phyloP scores from a whole-genome alignment of 306 rosid species.

The Benincasa hispida region DNA sequence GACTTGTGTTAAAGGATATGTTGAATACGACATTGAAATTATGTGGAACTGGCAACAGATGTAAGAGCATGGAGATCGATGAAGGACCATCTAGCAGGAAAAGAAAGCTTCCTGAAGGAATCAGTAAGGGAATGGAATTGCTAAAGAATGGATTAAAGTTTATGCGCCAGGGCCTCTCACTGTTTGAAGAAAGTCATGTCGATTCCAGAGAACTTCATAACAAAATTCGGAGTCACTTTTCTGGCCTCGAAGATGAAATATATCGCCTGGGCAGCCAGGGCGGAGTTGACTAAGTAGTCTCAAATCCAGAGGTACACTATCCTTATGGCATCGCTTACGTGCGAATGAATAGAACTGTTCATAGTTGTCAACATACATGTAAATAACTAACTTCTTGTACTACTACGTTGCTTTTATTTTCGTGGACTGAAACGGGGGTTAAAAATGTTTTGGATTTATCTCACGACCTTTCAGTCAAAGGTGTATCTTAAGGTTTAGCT shows the following conservation, averaged over 20 bases:
- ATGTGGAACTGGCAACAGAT: conserved; percentile 16
- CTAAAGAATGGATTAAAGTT: conserved; percentile 56
- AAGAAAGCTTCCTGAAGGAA: conserved; percentile 66
- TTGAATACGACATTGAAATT: conserved; percentile 27
- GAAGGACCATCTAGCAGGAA: conserved; percentile 35
- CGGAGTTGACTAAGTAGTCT: conserved; percentile 17
- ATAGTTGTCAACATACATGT: not conserved
- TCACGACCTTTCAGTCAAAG: not conserved
- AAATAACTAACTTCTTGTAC: not conserved
- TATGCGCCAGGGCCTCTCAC: conserved; percentile 51
- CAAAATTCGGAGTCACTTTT: conserved; percentile 43
- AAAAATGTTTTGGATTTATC: not conserved
- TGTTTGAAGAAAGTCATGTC: conserved; percentile 44
- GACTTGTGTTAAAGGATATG: conserved; percentile 43
- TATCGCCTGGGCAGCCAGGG: conserved; percentile 48
- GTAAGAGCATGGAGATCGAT: conserved; percentile 36
- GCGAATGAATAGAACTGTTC: not conserved
- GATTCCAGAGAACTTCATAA: conserved; percentile 32
- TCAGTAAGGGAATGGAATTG: conserved; percentile 65
- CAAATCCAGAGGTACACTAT: not conserved
- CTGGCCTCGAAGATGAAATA: conserved; percentile 56
- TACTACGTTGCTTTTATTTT: not conserved
- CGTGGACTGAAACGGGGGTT: not conserved
- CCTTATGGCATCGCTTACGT: not conserved
- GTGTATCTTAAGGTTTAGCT: not conserved